Base-by-base conservation (phyloP, 352 stramenopile genomes). In the Peronospora belbahrii region DNA sequence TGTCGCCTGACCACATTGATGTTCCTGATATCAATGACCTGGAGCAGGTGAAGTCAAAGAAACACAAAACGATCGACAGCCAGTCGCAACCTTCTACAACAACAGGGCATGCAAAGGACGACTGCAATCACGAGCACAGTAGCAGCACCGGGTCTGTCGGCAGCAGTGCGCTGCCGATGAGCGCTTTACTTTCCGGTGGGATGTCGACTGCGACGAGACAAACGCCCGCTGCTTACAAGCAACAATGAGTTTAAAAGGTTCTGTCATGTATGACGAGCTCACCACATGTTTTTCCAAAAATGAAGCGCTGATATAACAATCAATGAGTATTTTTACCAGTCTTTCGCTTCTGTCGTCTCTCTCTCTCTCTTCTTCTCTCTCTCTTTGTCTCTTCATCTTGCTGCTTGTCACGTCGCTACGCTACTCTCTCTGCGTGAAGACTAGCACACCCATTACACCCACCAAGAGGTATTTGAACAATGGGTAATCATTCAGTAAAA, bases 401-500 rank as follows among this genome's bases (percentile, higher is more conserved):
- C 6, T n/a, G n/a, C 15, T 20, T 23, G 7, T 47, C 34, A 27
- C 34, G 33, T 48, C 7, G 15, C 22, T 18, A 14, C 28, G n/a
- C 9, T 67, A 89, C 53, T 93, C 81, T 48, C 79, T 65, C 42
- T 90, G 78, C 6, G 78, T 93, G 49, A 93, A 83, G 17, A 88
- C 81, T 7, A 93, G 56, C 33, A 93, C 52, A 4, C 60, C 81
- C 76, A 93, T 90, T 32, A 76, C 68, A 11, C 75, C 81, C 25
- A 93, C 74, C 37, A 88, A 49, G 32, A 87, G 32, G 41, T 82
- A 85, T 76, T 99, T 99, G 50, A 98, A 74, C 45, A 96, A 80
- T 13, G 95, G 96, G 75, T 98, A 99, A 74, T 99, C 96, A 73
- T 99, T 99, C 40, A 99, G 70, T 24, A 98, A 80, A 65, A 99